Evolutionary conservation across 1,284 basidiomycete species (phyloP), one percentile per base, ranked within the genome.

Genomic region (Inonotus hispidus): DNA sequence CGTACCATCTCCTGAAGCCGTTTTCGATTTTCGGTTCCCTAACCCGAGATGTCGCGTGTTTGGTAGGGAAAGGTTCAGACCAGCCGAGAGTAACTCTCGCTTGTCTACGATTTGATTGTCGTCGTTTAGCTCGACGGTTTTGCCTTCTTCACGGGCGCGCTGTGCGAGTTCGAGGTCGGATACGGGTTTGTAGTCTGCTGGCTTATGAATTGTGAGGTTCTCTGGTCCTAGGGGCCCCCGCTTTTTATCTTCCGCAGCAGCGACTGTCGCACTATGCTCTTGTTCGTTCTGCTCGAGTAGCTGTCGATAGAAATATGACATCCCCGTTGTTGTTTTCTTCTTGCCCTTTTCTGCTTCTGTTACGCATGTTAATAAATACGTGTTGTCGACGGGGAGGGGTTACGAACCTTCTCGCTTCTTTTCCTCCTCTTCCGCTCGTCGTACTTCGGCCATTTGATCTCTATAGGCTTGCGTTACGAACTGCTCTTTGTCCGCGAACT

Each of bases 381-480:
- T 32, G 57, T 47, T 43, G 7, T 16, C 23, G 4, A 57, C 41
- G 16, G 4, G 6, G 19, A 43, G 2, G 3, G 29, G 61, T 63
- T 59, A 75, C 83, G 64, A 68, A 91, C 94, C 95, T 76, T 97
- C 93, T 67, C 87, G 81, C 69, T 79, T 75, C 74, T 83, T 88
- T 73, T 98, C 95, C 69, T 95, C 95, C 69, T 92, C 92, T 71
- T 97, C 97, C 0, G 95, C 93, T 70, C 79, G 82, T 58, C 92
- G 80, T 1, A 98, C 86, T 74, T 96, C 92, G 53, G 85, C 95
- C 85, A 97, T 93, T 74, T 99, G 97, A 64, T 93, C 90, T 73
- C 95, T 95, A 77, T 99, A 99, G 38, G 94, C 95, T 69, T 95
- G 92, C 0, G 97, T 99, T 49, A 99, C 95, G 69, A 98, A 99